Conservation (phyloP, 2,329 filamentous ascomycete species). For the Paecilomyces formosus region DNA sequence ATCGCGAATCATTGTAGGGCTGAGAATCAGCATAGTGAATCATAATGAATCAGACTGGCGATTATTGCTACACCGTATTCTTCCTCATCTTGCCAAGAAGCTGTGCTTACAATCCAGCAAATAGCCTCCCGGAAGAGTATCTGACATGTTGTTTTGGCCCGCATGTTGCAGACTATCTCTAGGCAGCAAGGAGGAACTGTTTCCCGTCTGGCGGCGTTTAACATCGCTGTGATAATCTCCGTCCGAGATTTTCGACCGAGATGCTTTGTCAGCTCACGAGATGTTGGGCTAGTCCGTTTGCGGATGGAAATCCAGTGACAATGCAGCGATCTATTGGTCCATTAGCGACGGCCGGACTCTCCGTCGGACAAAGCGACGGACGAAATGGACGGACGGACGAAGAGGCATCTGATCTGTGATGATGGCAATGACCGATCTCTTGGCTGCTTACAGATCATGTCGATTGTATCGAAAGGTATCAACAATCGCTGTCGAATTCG, state of each 20-base stretch:
- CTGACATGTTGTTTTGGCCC: background rate
- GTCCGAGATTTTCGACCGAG: background rate
- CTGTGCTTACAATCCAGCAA: too few relatives aligned
- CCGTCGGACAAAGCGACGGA: background rate
- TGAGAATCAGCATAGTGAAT: background rate
- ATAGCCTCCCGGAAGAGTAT: background rate
- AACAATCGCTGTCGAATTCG: background rate
- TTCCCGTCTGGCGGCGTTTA: background rate
- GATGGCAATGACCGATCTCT: background rate
- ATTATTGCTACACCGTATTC: too few relatives aligned
- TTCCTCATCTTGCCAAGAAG: too few relatives aligned
- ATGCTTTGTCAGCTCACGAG: background rate
- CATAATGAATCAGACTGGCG: background rate
- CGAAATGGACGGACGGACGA: background rate
- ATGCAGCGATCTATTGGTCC: background rate
- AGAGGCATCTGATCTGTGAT: background rate
- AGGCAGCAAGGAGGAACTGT: background rate
- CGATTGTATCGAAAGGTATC: background rate
- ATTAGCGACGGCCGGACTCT: background rate
- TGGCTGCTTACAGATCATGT: background rate
- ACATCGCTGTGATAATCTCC: background rate
- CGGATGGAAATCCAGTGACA: background rate
- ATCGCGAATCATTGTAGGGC: background rate
- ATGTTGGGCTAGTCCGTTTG: background rate
- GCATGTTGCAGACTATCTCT: background rate